Evolutionary conservation across 2,329 filamentous ascomycete genomes (phyloP).

Genomic region (Zymoseptoria ardabiliae): DNA sequence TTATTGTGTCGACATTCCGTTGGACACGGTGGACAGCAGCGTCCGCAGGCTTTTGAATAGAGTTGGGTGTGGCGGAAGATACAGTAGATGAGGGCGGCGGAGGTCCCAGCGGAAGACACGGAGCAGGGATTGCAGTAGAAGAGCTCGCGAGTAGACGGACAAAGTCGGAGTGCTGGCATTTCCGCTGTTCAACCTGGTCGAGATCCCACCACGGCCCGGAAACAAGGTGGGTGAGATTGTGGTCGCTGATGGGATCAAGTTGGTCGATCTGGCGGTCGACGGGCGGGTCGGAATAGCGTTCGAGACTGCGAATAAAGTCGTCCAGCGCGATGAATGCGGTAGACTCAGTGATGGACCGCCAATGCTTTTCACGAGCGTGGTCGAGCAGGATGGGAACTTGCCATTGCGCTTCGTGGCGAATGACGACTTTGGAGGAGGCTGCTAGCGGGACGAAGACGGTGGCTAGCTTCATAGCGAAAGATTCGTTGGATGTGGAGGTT

Average conservation of each 20-base stretch:
- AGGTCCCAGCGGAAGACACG: constrained; percentile 29
- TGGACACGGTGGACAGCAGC: background rate
- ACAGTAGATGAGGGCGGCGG: background rate
- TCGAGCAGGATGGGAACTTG: constrained; percentile 40
- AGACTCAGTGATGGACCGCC: constrained; percentile 33
- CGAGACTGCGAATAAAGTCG: constrained; percentile 37
- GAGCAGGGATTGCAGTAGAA: constrained; percentile 12
- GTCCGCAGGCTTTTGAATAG: constrained; percentile 2
- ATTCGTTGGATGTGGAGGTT: constrained; percentile 29
- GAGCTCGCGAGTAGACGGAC: constrained; percentile 29
- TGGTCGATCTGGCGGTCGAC: constrained; percentile 32
- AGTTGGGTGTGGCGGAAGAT: background rate
- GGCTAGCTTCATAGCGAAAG: constrained; percentile 34
- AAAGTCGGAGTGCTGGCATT: constrained; percentile 36
- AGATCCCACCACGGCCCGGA: constrained; percentile 40
- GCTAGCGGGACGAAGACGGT: constrained; percentile 38
- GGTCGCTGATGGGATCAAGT: constrained; percentile 38
- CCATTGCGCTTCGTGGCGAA: constrained; percentile 48
- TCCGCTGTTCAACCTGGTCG: constrained; percentile 35
- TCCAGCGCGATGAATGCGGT: constrained; percentile 38
- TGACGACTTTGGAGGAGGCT: constrained; percentile 44
- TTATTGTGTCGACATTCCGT: constrained; percentile 11
- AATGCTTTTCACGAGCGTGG: constrained; percentile 31
- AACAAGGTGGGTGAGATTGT: constrained; percentile 38
- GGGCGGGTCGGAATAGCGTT: constrained; percentile 36